phyloP scores from a whole-genome alignment of 768 basidiomycete species.

The Lactarius hengduanensis region DNA sequence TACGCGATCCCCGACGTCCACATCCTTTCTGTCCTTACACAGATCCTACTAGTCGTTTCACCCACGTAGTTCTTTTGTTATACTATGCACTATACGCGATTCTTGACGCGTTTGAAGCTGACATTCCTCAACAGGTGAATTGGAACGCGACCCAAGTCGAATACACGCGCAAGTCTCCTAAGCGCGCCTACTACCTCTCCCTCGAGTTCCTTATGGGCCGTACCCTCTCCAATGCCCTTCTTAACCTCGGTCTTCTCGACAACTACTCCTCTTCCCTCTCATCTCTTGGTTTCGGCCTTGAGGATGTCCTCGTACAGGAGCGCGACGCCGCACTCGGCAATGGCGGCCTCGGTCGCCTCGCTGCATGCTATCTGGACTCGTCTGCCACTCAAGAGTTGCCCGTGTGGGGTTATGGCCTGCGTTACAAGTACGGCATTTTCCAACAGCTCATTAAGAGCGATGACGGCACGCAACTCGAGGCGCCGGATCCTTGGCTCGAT shows the following conservation, averaged over 20 bases:
- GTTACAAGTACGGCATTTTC: constrained; percentile 97
- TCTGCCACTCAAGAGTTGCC: constrained; percentile 87
- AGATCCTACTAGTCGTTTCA: not conserved
- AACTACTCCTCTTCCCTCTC: constrained; percentile 65
- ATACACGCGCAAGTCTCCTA: constrained; percentile 79
- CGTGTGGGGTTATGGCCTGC: constrained; percentile 91
- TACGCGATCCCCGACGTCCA: not conserved
- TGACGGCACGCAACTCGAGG: constrained; percentile 76
- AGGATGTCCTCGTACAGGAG: constrained; percentile 84
- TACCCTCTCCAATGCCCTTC: constrained; percentile 74
- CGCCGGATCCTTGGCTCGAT: constrained; percentile 91
- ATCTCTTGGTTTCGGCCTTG: constrained; percentile 85
- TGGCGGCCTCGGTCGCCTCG: constrained; percentile 92
- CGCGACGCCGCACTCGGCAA: constrained; percentile 95
- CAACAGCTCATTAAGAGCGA: constrained; percentile 85
- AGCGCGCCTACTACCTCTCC: constrained; percentile 93
- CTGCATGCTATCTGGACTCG: constrained; percentile 97
- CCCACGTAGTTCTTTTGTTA: not conserved
- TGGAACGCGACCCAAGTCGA: constrained; percentile 83
- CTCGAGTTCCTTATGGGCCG: constrained; percentile 91
- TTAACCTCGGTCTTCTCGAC: constrained; percentile 85
- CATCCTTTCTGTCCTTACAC: not conserved
- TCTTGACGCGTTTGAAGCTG: constrained; percentile 5
- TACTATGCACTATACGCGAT: not conserved
- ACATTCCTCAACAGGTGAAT: constrained; percentile 50